phyloP scores from a whole-genome alignment of 2,329 filamentous ascomycete genomes.

The Dryadomyces sulphureus region DNA sequence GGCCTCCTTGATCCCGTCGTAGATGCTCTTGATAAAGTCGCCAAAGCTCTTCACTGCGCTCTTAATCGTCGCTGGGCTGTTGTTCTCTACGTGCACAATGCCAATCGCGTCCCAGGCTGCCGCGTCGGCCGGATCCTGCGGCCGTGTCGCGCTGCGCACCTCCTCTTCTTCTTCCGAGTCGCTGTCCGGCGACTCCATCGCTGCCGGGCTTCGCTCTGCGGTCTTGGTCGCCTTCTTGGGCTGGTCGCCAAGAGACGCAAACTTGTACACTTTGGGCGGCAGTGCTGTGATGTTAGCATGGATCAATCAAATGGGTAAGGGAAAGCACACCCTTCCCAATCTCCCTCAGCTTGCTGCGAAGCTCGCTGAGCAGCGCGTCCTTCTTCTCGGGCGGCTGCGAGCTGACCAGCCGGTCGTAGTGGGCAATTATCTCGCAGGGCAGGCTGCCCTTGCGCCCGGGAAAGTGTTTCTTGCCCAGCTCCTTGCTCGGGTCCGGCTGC shows the following conservation, averaged over 20 bases:
- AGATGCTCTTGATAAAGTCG: conserved; percentile 32
- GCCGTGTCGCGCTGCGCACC: conserved; percentile 26
- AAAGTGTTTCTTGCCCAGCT: conserved; percentile 10
- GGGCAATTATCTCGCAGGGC: conserved; percentile 11
- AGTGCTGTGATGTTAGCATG: conserved; percentile 2
- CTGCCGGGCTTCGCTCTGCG: conserved; percentile 1
- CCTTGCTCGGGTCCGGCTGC: conserved; percentile 10
- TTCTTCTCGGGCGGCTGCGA: conserved; percentile 7
- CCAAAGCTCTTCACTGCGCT: conserved; percentile 35
- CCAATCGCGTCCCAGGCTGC: conserved; percentile 39
- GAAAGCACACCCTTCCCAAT: conserved; percentile 8
- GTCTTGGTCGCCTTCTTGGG: conserved; percentile 1
- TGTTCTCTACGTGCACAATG: conserved; percentile 31
- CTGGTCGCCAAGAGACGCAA: conserved; percentile 7
- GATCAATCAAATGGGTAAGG: too few relatives aligned
- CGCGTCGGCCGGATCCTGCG: conserved; percentile 28
- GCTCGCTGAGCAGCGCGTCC: conserved; percentile 8
- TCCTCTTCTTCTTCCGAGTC: conserved; percentile 9
- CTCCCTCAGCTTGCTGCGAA: conserved; percentile 10
- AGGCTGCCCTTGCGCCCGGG: conserved; percentile 8
- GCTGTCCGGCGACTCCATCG: conserved; percentile 7
- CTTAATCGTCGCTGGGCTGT: conserved; percentile 21
- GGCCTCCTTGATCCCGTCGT: conserved; percentile 30
- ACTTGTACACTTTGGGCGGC: conserved; percentile 12
- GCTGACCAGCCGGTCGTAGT: conserved; percentile 9